Evolutionary conservation across 2,329 filamentous ascomycete genomes (phyloP), one percentile per base, ranked within the genome.

Genomic region (Calonectria crousiana): DNA sequence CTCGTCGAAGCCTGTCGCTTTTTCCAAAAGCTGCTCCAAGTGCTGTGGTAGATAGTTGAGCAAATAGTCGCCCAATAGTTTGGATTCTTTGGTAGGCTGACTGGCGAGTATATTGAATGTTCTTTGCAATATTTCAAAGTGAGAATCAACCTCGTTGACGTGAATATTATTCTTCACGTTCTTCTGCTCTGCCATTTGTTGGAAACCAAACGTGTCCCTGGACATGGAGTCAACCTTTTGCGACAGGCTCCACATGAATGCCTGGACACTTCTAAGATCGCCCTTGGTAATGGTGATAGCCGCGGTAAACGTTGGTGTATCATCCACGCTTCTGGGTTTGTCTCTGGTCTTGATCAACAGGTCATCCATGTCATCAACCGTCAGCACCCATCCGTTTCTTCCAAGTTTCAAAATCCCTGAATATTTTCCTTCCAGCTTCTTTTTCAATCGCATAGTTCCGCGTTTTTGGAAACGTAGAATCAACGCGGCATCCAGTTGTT

Each of bases 241-340:
- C 4, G 56, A 60, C 23, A 60, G 18, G 14, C 56, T 60, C 56
- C 56, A 60, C 56, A 60, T 60, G 56, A 60, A 60, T 38, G 56
- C 56, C 16, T 60, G 56, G 11, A 60, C 56, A 18, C 56, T 60
- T 5, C 36, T 60, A 4, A 60, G 34, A 41, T 60, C 56, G 2
- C 56, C 56, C 13, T 60, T 60, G 6, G 56, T 41, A 11, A 60
- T 60, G 2, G 56, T 60, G n/a, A 60, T 60, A 11, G 56, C 41
- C 10, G 56, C 56, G 34, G 56, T 60, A n/a, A 60, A 60, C 3
- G 56, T 60, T 11, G 56, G 56, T 13, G 34, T 60, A 20, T 60
- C 56, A 34, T 60, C 56, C 2, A 60, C 56, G 16, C 34, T 60
- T 41, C 56, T 60, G 13, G 56, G 56, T 8, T 60, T 60, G 56